phyloP scores from a whole-genome alignment of 1,139 yeast species.

The Casaregolazyma suthepensis region DNA sequence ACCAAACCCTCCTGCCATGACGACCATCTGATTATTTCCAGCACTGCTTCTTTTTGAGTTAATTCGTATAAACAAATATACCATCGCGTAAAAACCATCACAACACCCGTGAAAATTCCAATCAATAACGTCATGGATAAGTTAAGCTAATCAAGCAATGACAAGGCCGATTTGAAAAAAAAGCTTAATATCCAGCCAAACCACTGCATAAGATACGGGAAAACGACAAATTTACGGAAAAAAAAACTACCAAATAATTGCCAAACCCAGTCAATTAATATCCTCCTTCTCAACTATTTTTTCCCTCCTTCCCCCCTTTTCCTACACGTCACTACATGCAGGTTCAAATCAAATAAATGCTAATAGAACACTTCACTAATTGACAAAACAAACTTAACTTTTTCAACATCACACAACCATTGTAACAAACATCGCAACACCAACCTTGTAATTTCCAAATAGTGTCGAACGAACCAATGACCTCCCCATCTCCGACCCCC shows the following conservation, averaged over 20 bases:
- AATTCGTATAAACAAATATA: no score
- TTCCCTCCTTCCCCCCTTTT: background rate
- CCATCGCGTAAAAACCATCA: background rate
- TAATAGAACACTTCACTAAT: background rate
- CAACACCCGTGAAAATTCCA: background rate
- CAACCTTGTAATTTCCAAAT: background rate
- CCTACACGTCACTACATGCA: background rate
- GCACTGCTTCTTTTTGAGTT: no score
- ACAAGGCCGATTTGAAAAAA: no score
- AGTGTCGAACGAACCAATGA: background rate
- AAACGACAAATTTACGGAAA: no score
- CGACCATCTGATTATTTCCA: background rate
- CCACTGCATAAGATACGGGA: background rate
- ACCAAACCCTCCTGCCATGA: no score
- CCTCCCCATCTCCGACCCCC: background rate
- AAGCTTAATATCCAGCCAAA: background rate
- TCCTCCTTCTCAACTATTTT: background rate
- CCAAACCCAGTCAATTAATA: background rate
- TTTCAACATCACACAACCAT: background rate
- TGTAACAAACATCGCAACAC: background rate
- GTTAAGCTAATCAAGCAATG: background rate
- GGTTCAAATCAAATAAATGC: background rate
- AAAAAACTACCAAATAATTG: background rate
- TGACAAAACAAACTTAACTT: background rate
- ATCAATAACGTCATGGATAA: background rate